Conservation (phyloP, 1,284 basidiomycete genomes). For the Ustanciosporium gigantosporum region DNA sequence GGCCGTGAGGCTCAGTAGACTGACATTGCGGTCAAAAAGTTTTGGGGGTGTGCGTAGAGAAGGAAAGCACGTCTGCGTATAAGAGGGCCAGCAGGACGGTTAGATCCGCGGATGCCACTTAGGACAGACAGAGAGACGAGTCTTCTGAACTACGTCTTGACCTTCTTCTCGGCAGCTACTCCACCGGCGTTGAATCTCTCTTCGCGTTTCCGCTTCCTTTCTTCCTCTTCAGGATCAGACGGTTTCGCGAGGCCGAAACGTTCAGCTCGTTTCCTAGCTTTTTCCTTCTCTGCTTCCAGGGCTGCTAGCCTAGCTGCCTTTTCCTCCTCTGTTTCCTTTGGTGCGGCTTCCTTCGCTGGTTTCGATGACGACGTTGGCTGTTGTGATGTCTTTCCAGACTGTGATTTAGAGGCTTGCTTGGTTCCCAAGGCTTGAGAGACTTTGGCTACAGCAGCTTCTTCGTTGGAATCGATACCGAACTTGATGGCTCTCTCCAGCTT, state of each 20-base stretch:
- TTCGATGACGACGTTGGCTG: not conserved
- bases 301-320: slow-evolving; percentile 11
- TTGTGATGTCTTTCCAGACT: not conserved
- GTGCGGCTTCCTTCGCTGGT: not conserved
- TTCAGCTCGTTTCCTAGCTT: slow-evolving; percentile 40
- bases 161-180: slow-evolving; percentile 13
- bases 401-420: not conserved
- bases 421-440: slow-evolving; percentile 13
- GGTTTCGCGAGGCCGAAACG: slow-evolving; percentile 34
- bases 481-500: slow-evolving; percentile 51
- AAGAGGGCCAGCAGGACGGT: too few species aligned
- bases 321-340: slow-evolving; percentile 27
- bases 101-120: too few species aligned
- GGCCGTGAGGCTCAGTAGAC: too few species aligned
- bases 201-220: slow-evolving; percentile 33
- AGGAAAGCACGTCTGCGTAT: too few species aligned
- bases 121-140: too few species aligned
- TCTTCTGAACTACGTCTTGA: slow-evolving; percentile 5
- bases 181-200: too few species aligned
- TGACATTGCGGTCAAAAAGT: too few species aligned
- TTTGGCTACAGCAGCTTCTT: slow-evolving; percentile 21
- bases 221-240: slow-evolving; percentile 16
- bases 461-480: slow-evolving; percentile 46
- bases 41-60: too few species aligned
- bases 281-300: slow-evolving; percentile 37